phyloP scores from a whole-genome alignment of 805 yeast genomes.

The Ogataea degrootiae region DNA sequence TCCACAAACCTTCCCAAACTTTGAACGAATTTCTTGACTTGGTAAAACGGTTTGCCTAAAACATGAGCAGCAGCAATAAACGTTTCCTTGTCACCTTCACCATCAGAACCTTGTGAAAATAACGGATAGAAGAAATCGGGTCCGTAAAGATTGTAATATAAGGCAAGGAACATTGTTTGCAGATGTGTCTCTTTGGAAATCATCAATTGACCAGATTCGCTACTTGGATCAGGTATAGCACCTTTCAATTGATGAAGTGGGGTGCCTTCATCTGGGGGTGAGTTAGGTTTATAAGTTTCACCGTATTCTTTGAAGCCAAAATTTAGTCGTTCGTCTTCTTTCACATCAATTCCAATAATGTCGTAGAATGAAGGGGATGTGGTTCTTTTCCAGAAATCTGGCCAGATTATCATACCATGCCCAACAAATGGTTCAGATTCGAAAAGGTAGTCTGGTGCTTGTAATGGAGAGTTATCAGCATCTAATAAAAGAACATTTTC shows the following conservation, averaged over 20 bases:
- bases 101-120: conserved; percentile 42
- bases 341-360: conserved; percentile 41
- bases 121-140: conserved; percentile 53
- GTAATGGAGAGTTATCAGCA: conserved; percentile 67
- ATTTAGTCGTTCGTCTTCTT: conserved; percentile 34
- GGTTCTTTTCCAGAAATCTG: conserved; percentile 48
- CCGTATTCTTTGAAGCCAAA: conserved; percentile 37
- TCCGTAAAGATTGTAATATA: conserved; percentile 59
- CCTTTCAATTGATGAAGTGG: conserved; percentile 59
- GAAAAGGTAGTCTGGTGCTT: conserved; percentile 55
- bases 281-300: conserved; percentile 19
- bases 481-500: conserved; percentile 65
- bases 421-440: conserved; percentile 48
- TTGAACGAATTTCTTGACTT: conserved; percentile 50
- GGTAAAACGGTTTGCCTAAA: conserved; percentile 52
- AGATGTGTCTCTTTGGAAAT: conserved; percentile 53
- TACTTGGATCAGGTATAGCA: conserved; percentile 57
- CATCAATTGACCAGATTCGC: conserved; percentile 63
- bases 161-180: conserved; percentile 46
- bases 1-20: conserved; percentile 48
- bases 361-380: conserved; percentile 46
- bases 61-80: conserved; percentile 57
- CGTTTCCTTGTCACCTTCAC: conserved; percentile 60
- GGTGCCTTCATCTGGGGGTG: conserved; percentile 28
- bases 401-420: conserved; percentile 47